Base-by-base conservation (phyloP, 768 basidiomycete species). In the Punctularia strigosozonata region DNA sequence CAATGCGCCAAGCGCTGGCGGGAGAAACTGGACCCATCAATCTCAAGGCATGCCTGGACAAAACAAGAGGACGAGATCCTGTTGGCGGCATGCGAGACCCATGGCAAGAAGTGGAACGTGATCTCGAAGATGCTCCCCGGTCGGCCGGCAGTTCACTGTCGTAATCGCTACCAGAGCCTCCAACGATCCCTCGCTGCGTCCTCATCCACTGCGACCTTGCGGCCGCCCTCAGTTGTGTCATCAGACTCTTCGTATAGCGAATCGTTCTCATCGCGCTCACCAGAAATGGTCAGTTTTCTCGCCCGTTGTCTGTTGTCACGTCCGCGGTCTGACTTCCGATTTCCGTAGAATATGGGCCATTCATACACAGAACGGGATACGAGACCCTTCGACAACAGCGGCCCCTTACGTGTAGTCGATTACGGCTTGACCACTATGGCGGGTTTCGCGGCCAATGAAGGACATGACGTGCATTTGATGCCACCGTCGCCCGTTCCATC, bases 1-100 rank as follows among this genome's bases (percentile, higher is more conserved):
- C 48, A 49, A 28, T 49, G 46, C 25, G 40, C 47, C 18, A 43
- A 39, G 15, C 23, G 46, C 5, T 47, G 42, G 37, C 25, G 31
- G 26, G 40, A 38, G 23, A 40, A 40, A 13, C 32, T 42, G 17
- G 32, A 37, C 21, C 31, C 40, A n/a, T 33, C 32, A 4, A 32
- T 42, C 19, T n/a, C 25, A 20, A 33, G 40, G 7, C 38, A 22
- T 13, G 39, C 43, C 5, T 49, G 48, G 48, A 25, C 39, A 6
- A 22, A 24, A 22, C 43, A 39, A 19, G 48, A 49, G 19, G 47
- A 47, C 21, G 19, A 30, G 17, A 39, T 37, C 5, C 36, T 49
- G 8, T 13, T 31, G n/a, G 22, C 14, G 13, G 43, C 43, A 5
- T 36, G 28, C 15, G 25, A 31, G n/a, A 25, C 31, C 15, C 23